Base-by-base conservation (phyloP, 106 monocot species). In the Posidonia australis region DNA sequence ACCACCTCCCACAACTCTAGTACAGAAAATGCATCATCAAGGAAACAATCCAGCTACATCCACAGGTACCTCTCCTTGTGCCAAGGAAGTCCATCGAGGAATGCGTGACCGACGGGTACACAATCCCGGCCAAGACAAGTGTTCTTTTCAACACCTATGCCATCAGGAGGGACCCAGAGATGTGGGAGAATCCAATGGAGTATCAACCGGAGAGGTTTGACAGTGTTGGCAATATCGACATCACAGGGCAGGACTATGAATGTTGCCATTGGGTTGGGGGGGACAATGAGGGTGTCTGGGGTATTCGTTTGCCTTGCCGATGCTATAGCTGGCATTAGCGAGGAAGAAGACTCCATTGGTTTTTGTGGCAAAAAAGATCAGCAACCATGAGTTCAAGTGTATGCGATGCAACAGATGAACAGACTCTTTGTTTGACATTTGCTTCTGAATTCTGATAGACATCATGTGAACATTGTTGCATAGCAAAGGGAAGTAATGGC, bases 11-110 rank as follows among this genome's bases (percentile, higher is more conserved):
- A 2, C 44, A 64, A 1, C 78, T 83, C 10, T 72, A 59, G 6
- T 83, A 83, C 68, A 56, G 72, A 0, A 62, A 72, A n/a, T 66
- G 59, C 5, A 42, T 83, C 13, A 36, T 64, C 58, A 83, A 83
- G 54, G 83, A 83, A 31, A 54, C 69, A 9, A 46, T 79, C 0
- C 57, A 79, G 2, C 27, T 64, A 36, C 83, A 83, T 18, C 79
- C 83, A 0, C 76, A 79, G 5, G 76, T 69, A 0, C 83, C 83
- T 0, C 76, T 83, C 28, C 76, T 76, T 36, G 65, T 83, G 25
- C 79, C 83, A 0, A 67, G 72, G 30, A 53, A 44, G 46, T 23
- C 79, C 14, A 26, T 20, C 16, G 62, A 73, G 20, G 60, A 68
- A 0, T 75, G 76, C 56, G 54, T 59, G 9, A 65, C 73, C 0